phyloP scores from a whole-genome alignment of 768 basidiomycete species.

The Termitomyces sp. region DNA sequence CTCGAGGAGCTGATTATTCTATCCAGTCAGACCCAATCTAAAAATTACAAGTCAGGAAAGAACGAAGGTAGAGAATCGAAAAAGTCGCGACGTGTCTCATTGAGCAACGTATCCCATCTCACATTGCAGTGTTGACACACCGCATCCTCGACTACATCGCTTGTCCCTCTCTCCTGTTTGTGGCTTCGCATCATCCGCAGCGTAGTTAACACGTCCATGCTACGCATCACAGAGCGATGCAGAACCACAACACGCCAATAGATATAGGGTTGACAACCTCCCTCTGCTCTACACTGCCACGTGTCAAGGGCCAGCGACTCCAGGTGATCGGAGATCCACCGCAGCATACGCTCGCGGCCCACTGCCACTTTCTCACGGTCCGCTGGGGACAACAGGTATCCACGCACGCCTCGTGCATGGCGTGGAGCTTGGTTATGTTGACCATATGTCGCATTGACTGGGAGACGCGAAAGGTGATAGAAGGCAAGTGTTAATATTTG shows the following conservation, averaged over 20 bases:
- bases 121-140: conserved; percentile 18
- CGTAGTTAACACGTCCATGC: conserved; percentile 16
- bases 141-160: conserved; percentile 15
- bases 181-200: conserved; percentile 18
- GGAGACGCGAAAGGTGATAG: conserved; percentile 17
- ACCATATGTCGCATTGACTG: conserved; percentile 16
- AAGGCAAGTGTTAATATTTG: conserved; percentile 14
- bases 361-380: conserved; percentile 16
- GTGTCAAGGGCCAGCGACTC: conserved; percentile 16
- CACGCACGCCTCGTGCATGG: conserved; percentile 15
- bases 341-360: conserved; percentile 19
- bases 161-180: conserved; percentile 17
- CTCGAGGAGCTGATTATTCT: neutral
- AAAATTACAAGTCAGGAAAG: conserved; percentile 17
- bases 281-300: conserved; percentile 16
- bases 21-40: neutral
- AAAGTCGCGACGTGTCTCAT: conserved; percentile 18
- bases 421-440: conserved; percentile 15
- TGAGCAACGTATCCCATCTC: conserved; percentile 18
- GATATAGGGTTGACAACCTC: conserved; percentile 16
- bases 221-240: conserved; percentile 17
- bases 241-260: conserved; percentile 19
- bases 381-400: conserved; percentile 13
- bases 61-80: conserved; percentile 17
- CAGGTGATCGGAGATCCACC: conserved; percentile 16